These are phyloP conservation scores for Microbotryomycetes sp. DNA, from an alignment of 1,284 basidiomycete genomes.

Conservation along the genomic window DNA sequence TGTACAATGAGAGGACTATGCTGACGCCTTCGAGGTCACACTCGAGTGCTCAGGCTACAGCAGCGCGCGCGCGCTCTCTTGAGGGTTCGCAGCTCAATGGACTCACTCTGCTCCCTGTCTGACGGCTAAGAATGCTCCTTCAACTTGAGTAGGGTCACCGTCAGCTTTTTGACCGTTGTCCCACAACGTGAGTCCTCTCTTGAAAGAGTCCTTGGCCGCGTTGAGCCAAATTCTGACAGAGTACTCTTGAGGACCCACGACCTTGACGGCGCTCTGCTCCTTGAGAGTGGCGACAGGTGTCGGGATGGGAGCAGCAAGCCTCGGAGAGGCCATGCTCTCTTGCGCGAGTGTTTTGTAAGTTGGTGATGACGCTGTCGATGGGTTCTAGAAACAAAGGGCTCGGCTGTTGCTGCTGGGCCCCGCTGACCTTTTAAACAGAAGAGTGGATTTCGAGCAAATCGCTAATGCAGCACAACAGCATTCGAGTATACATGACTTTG, in stretches of 20 bases:
- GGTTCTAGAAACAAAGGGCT: no score
- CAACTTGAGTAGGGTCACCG: slow-evolving; percentile 9
- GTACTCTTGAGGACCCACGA: slow-evolving; percentile 11
- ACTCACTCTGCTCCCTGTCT: slow-evolving; percentile 32
- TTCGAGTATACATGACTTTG: no score
- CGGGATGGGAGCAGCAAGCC: neutral
- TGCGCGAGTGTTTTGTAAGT: no score
- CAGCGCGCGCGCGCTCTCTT: no score
- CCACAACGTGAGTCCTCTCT: slow-evolving; percentile 14
- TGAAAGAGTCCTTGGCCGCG: slow-evolving; percentile 20
- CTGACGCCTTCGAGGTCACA: slow-evolving; percentile 2
- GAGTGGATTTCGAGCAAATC: no score
- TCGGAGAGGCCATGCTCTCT: neutral
- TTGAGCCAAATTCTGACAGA: slow-evolving; percentile 25
- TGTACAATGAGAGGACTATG: slow-evolving; percentile 18
- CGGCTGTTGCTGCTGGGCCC: no score
- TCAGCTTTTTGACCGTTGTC: neutral
- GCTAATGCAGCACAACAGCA: no score
- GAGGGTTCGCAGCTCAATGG: no score
- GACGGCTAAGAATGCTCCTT: slow-evolving; percentile 26
- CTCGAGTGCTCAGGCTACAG: slow-evolving; percentile 20
- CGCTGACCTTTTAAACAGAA: no score
- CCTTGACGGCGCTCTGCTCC: neutral
- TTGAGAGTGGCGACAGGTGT: neutral
- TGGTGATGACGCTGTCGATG: no score